Conservation (phyloP, 305 asterid genomes). For the Rubia occidens region DNA sequence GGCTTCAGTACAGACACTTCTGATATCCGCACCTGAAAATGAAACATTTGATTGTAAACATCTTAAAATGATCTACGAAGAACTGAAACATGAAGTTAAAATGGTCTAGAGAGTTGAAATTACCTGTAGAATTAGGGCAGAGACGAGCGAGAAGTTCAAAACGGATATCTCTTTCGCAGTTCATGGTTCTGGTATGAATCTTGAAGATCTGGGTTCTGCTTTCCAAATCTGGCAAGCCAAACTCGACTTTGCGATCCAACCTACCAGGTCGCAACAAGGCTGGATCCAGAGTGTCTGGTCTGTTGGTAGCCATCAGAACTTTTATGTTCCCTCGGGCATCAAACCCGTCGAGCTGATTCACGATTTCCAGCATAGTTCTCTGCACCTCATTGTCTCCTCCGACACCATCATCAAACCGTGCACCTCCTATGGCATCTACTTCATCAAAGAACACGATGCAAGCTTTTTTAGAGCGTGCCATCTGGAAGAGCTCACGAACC, state of each 20-base stretch:
- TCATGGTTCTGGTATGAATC: slow-evolving; percentile 94
- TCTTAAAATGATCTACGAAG: slow-evolving; percentile 2
- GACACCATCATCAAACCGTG: slow-evolving; percentile 90
- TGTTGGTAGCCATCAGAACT: slow-evolving; percentile 49
- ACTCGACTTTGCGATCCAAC: slow-evolving; percentile 86
- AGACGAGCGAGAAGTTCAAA: slow-evolving; percentile 91
- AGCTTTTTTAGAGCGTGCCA: slow-evolving; percentile 98
- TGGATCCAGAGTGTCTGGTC: slow-evolving; percentile 97
- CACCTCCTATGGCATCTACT: slow-evolving; percentile 97
- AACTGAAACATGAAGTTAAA: not conserved
- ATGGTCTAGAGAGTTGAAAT: not conserved
- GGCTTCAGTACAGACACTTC: slow-evolving; percentile 96
- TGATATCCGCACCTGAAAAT: slow-evolving; percentile 70
- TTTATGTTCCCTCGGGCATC: slow-evolving; percentile 86
- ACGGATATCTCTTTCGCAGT: slow-evolving; percentile 85
- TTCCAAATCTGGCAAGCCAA: slow-evolving; percentile 91
- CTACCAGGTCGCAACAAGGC: slow-evolving; percentile 90
- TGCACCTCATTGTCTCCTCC: slow-evolving; percentile 99
- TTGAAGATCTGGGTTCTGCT: slow-evolving; percentile 89
- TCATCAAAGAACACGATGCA: slow-evolving; percentile 94
- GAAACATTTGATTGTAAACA: slow-evolving; percentile 6
- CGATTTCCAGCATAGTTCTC: slow-evolving; percentile 95
- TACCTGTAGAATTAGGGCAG: slow-evolving; percentile 97
- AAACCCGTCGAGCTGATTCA: slow-evolving; percentile 95
- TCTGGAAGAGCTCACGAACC: slow-evolving; percentile 98